Evolutionary conservation across 768 basidiomycete genomes (phyloP), one percentile per base, ranked within the genome.

Genomic region (Pleurotus tuber-regium): DNA sequence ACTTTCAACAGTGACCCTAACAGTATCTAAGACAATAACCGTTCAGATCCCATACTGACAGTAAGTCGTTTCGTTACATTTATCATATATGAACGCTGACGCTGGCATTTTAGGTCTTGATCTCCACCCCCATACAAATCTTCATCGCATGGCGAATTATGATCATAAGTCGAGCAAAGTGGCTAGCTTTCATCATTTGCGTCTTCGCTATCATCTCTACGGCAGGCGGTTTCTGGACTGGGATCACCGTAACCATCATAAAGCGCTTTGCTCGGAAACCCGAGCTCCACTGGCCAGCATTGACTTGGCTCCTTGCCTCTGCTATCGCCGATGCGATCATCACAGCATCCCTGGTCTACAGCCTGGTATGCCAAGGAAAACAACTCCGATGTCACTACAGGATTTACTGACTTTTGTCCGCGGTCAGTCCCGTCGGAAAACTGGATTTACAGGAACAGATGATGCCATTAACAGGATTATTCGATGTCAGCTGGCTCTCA

Each of bases 341-440:
- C 18, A 51, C 57, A 12, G 35, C 44, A 6, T 53, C 53, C 14
- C 63, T 76, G 16, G 62, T 65, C 23, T 54, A 58, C 25, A 63
- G 60, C 25, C 53, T 77, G 64, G 74, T 72, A 55, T 19, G 63
- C 60, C n/a, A n/a, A n/a, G n/a, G n/a, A n/a, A n/a, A n/a, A n/a
- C n/a, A n/a, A n/a, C n/a, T n/a, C n/a, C n/a, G n/a, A n/a, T n/a
- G n/a, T n/a, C n/a, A n/a, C n/a, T n/a, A n/a, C n/a, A n/a, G n/a
- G n/a, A n/a, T n/a, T n/a, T n/a, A n/a, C n/a, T n/a, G n/a, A n/a
- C n/a, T n/a, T n/a, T n/a, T n/a, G n/a, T n/a, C n/a, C n/a, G n/a
- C n/a, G n/a, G n/a, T n/a, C 39, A 74, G 68, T 61, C 61, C 35
- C 58, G 59, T 12, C 62, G 63, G 18, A 65, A 64, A 31, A 76